These are phyloP conservation scores for Saxophila tyrrhenica DNA, from an alignment of 495 filamentous ascomycete species.

Conservation along the genomic window DNA sequence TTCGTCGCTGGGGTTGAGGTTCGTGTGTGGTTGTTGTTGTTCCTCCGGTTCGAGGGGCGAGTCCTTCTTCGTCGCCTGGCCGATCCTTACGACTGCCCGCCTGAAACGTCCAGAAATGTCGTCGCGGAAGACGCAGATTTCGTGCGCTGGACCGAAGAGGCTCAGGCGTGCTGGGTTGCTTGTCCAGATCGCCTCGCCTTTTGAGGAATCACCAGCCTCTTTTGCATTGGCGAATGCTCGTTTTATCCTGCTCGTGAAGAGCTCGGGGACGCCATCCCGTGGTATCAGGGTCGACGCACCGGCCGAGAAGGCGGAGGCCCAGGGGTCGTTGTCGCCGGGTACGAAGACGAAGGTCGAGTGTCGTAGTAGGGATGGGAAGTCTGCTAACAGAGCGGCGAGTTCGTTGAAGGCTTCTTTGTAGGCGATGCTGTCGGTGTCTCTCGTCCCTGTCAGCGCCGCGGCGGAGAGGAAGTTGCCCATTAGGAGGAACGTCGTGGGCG, in stretches of 20 bases:
- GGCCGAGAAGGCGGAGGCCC: constrained; percentile 73
- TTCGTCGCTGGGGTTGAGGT: no score
- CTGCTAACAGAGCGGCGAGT: constrained; percentile 68
- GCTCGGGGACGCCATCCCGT: constrained; percentile 59
- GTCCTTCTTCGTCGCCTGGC: constrained; percentile 6
- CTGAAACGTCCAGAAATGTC: constrained; percentile 68
- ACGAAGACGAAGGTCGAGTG: constrained; percentile 79
- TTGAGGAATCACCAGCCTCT: constrained; percentile 41
- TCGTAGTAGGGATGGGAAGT: constrained; percentile 74
- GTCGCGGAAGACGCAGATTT: constrained; percentile 77
- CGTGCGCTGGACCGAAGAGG: constrained; percentile 74
- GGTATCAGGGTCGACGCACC: constrained; percentile 72
- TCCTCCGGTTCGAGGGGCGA: background rate
- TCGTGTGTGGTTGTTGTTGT: background rate
- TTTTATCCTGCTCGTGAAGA: constrained; percentile 76
- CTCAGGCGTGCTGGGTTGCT: constrained; percentile 72
- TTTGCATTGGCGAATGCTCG: constrained; percentile 70
- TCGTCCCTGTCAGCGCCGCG: constrained; percentile 53
- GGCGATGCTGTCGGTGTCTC: constrained; percentile 63
- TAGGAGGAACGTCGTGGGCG: constrained; percentile 67
- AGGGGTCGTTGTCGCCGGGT: constrained; percentile 91
- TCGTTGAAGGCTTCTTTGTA: constrained; percentile 92
- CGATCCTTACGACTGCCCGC: constrained; percentile 56
- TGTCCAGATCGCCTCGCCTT: constrained; percentile 72
- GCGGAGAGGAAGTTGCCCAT: constrained; percentile 73